Evolutionary conservation across 2,329 filamentous ascomycete genomes (phyloP), one percentile per base, ranked within the genome.

Genomic region (Xylaria multiplex): DNA sequence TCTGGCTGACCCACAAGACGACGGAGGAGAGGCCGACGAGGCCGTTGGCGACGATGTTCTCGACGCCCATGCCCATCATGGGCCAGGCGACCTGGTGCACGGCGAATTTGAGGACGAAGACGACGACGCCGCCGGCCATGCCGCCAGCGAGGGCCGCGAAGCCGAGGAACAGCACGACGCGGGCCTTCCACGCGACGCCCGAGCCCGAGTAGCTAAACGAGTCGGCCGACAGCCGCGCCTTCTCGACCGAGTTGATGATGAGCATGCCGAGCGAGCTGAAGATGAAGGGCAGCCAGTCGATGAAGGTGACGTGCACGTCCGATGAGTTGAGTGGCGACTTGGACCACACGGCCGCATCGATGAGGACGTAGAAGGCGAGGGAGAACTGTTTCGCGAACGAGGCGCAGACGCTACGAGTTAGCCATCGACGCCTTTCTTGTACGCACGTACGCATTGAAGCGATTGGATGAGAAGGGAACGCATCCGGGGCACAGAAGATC

Each of bases 181-280:
- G 84, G 22, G 88, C 88, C 82, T 90, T 89, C 88, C 88, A 90
- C 9, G 88, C 88, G 32, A 91, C 88, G 13, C 86, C 86, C 55
- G 81, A 84, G 54, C 88, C 87, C 65, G 83, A 84, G 78, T 90
- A 89, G 69, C 83, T 85, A 77, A 89, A 89, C 62, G 82, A 85
- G 79, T 91, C 87, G 72, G 85, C 83, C 72, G 86, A 86, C 68
- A 91, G 82, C 59, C 88, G 85, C 66, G 87, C 81, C 79, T 91
- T 90, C 80, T 90, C 88, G 69, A 90, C 88, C 71, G 84, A 87
- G 82, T 91, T 90, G 82, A 90, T 90, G 77, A 90, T 90, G 65
- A 91, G 83, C 87, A 91, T 90, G 69, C 89, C 88, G 68, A 90
- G 81, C 69, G 85, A 84, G 70, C 85, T 87, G 81, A 90, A 90